These are phyloP conservation scores for Mycena polygramma DNA, from an alignment of 768 basidiomycete genomes.

Conservation along the genomic window DNA sequence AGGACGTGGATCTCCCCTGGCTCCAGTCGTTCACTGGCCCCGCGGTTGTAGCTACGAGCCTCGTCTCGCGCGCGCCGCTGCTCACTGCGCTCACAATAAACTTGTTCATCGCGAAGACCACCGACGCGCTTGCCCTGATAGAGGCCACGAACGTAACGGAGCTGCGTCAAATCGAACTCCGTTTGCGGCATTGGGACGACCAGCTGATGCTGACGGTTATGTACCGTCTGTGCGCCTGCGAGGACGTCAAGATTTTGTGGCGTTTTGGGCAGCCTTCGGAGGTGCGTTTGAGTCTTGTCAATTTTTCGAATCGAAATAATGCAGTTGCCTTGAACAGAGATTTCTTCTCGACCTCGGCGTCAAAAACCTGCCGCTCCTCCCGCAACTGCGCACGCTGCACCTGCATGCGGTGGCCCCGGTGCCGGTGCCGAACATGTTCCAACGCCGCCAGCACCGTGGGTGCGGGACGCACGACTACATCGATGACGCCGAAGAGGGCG, in stretches of 20 bases:
- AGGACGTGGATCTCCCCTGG: background rate
- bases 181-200: constrained; percentile 19
- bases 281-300: background rate
- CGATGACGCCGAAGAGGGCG: background rate
- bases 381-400: constrained; percentile 6
- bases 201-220: constrained; percentile 12
- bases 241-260: background rate
- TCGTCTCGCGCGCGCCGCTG: background rate
- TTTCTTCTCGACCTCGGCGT: constrained; percentile 19
- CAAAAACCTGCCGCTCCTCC: background rate
- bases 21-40: constrained; percentile 13
- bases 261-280: constrained; percentile 10
- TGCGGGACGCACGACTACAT: background rate
- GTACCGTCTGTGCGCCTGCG: constrained; percentile 5
- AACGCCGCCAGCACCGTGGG: too few species aligned
- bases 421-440: background rate
- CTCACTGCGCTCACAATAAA: constrained; percentile 1
- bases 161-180: background rate
- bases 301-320: too few species aligned
- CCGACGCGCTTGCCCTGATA: constrained; percentile 9
- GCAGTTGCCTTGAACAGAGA: background rate
- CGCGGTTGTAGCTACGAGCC: background rate
- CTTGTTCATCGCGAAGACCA: background rate
- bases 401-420: background rate
- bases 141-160: background rate